A percentile compares a stretch with the other conserved stretches of the same genome.
phyloP scores from a whole-genome alignment of 75 land plant genomes.

The Ceratopteris richardii region DNA sequence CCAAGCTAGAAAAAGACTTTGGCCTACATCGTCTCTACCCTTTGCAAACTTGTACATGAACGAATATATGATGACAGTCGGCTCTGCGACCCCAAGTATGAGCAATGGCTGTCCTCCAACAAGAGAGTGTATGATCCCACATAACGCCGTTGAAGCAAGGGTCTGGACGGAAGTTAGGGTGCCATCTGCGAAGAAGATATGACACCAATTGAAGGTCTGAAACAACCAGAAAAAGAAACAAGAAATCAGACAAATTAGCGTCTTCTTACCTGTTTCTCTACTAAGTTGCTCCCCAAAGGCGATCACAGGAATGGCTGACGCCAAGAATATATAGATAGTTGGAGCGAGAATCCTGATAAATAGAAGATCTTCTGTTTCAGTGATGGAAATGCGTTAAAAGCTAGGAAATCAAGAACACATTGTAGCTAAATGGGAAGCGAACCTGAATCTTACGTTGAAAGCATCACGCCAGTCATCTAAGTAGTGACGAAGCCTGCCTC shows the following conservation, averaged over 20 bases:
- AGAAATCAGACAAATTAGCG: background rate
- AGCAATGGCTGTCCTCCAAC: slow-evolving; percentile 93
- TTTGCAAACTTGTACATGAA: slow-evolving; percentile 93
- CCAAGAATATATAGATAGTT: slow-evolving; percentile 64
- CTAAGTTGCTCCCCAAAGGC: slow-evolving; percentile 72
- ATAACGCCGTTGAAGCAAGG: slow-evolving; percentile 75
- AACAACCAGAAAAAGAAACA: background rate
- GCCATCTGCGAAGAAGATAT: slow-evolving; percentile 3
- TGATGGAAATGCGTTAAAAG: background rate
- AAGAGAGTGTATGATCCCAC: slow-evolving; percentile 86
- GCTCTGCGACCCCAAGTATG: slow-evolving; percentile 93
- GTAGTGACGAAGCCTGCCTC: slow-evolving; percentile 17
- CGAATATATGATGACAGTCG: slow-evolving; percentile 91
- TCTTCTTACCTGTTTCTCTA: slow-evolving; percentile 46
- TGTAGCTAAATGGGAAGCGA: background rate
- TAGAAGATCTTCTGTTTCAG: background rate
- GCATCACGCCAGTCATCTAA: slow-evolving; percentile 28
- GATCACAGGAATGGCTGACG: slow-evolving; percentile 72
- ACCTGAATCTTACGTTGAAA: slow-evolving; percentile 26
- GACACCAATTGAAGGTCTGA: background rate
- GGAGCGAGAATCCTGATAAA: slow-evolving; percentile 58
- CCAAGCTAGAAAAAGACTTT: slow-evolving; percentile 68
- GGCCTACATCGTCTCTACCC: slow-evolving; percentile 53
- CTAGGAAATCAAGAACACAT: background rate
- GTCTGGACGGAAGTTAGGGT: slow-evolving; percentile 67